Percentiles rank a stretch among this genome's conserved stretches.
Conservation (phyloP, 1,284 basidiomycete genomes). For the Austroboletus novae-zelandiae region DNA sequence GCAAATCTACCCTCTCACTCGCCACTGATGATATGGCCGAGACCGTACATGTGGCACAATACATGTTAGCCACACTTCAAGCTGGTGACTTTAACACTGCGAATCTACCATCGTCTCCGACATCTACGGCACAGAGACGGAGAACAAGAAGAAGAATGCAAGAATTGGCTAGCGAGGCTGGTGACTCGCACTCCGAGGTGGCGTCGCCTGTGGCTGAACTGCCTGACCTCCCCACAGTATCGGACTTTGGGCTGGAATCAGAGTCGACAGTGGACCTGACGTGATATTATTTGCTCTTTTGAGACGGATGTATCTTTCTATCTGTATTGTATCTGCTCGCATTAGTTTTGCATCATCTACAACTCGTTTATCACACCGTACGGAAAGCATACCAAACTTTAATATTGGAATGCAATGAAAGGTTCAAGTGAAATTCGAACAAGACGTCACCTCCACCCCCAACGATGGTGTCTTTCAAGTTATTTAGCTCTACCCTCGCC, state of each 20-base stretch:
- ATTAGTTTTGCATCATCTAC: constrained; percentile 25
- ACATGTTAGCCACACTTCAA: constrained; percentile 72
- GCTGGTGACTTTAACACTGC: constrained; percentile 49
- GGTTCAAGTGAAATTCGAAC: neutral
- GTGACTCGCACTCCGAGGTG: constrained; percentile 31
- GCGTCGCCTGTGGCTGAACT: constrained; percentile 38
- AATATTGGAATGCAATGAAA: constrained; percentile 15
- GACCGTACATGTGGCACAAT: constrained; percentile 61
- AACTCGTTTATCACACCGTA: neutral
- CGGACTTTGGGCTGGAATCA: constrained; percentile 29
- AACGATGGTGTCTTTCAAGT: constrained; percentile 17
- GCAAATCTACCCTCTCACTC: constrained; percentile 38
- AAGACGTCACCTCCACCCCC: neutral
- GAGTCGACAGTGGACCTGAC: constrained; percentile 23
- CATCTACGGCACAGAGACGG: constrained; percentile 25
- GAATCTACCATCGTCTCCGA: constrained; percentile 35
- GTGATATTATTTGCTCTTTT: constrained; percentile 25
- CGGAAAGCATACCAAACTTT: constrained; percentile 19
- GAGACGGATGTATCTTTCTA: constrained; percentile 23
- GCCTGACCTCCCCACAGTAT: constrained; percentile 36
- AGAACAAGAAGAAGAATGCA: constrained; percentile 27
- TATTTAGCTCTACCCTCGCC: constrained; percentile 35
- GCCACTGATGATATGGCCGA: constrained; percentile 29
- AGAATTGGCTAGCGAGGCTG: constrained; percentile 25
- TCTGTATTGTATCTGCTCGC: constrained; percentile 34